A percentile compares a stretch with the other conserved stretches of the same genome.
These are phyloP conservation scores for Pilatotrama ljubarskyi DNA, from an alignment of 768 basidiomycete species.

Conservation along the genomic window DNA sequence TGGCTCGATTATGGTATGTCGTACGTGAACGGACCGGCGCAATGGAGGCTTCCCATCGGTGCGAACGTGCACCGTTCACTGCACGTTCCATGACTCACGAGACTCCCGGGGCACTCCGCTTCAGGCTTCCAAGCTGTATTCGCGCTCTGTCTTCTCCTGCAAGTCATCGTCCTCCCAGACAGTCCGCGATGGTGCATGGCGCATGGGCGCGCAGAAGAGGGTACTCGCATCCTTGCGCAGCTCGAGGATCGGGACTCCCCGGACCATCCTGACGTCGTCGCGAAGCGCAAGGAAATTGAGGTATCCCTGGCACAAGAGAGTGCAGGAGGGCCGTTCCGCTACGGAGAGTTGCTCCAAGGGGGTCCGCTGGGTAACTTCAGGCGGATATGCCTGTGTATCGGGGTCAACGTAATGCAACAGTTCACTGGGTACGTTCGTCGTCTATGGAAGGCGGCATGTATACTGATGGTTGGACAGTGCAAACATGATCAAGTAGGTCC, in stretches of 20 bases:
- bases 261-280: slow-evolving; percentile 37
- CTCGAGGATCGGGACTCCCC: slow-evolving; percentile 34
- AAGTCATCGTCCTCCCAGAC: slow-evolving; percentile 38
- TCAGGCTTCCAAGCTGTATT: slow-evolving; percentile 43
- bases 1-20: slow-evolving; percentile 45
- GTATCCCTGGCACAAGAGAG: slow-evolving; percentile 38
- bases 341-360: slow-evolving; percentile 37
- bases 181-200: slow-evolving; percentile 44
- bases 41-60: slow-evolving; percentile 29
- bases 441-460: not conserved
- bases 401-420: slow-evolving; percentile 44
- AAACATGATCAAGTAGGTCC: slow-evolving; percentile 46
- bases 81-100: too few species aligned
- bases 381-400: slow-evolving; percentile 40
- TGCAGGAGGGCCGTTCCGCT: slow-evolving; percentile 38
- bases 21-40: slow-evolving; percentile 32
- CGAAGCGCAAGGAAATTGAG: slow-evolving; percentile 39
- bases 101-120: not conserved
- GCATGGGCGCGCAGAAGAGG: slow-evolving; percentile 38
- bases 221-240: slow-evolving; percentile 36
- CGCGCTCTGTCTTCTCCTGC: slow-evolving; percentile 38
- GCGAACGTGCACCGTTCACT: not conserved
- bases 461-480: slow-evolving; percentile 24
- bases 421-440: slow-evolving; percentile 38
- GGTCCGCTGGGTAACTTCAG: slow-evolving; percentile 41